Percentiles rank a stretch among this genome's conserved stretches.
phyloP scores from a whole-genome alignment of 495 filamentous ascomycete genomes.

The Penicillium pulvis region DNA sequence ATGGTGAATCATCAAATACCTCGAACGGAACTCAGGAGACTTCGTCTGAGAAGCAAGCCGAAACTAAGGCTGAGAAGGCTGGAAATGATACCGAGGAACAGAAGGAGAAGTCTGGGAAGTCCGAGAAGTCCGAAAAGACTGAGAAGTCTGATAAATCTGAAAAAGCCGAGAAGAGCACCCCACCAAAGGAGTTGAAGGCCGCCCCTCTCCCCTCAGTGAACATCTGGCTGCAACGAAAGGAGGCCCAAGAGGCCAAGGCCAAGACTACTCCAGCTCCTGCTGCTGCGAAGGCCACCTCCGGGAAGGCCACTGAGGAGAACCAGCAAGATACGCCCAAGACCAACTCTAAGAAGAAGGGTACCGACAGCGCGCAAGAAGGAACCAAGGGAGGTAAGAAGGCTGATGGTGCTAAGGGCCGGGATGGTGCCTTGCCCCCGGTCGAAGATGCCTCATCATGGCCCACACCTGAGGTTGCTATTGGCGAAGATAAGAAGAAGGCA shows the following conservation, averaged over 20 bases:
- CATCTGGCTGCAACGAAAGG: conserved; percentile 76
- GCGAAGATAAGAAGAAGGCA: conserved; percentile 70
- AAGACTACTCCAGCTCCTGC: conserved; percentile 48
- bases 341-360: conserved; percentile 49
- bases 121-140: conserved; percentile 39
- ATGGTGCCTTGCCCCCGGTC: conserved; percentile 58
- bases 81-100: conserved; percentile 31
- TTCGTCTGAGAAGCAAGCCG: conserved; percentile 63
- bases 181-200: conserved; percentile 70
- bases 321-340: conserved; percentile 47
- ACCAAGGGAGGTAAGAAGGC: conserved; percentile 45
- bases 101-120: conserved; percentile 41
- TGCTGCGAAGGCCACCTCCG: conserved; percentile 29
- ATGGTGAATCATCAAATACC: conserved; percentile 67
- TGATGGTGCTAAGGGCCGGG: conserved; percentile 42
- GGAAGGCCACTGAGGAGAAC: conserved; percentile 42
- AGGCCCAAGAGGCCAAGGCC: conserved; percentile 66
- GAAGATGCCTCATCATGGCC: conserved; percentile 84
- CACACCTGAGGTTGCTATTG: conserved; percentile 78
- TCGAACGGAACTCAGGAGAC: conserved; percentile 66
- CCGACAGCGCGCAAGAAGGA: conserved; percentile 31
- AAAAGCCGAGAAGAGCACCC: conserved; percentile 52
- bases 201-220: conserved; percentile 83
- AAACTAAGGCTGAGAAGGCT: conserved; percentile 28
- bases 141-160: conserved; percentile 46